Conservation (phyloP, 257 asterid species). For the Solanum chmielewskii region DNA sequence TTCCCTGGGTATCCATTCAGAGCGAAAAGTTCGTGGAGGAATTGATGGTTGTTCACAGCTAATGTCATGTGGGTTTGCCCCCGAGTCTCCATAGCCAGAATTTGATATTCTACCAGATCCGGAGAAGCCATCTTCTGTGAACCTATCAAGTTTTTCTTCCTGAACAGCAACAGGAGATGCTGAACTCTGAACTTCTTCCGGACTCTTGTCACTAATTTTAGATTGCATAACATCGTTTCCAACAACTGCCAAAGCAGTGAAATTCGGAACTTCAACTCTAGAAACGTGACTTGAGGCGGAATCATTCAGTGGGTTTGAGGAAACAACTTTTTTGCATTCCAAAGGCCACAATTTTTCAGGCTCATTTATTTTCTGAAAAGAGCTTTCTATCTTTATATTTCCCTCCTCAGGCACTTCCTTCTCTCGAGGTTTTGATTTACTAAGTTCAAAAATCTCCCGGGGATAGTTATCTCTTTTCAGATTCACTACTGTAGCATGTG, state of each 20-base stretch:
- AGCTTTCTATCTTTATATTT: conserved; percentile 34
- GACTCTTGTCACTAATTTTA: conserved; percentile 23
- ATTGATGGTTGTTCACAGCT: conserved; percentile 32
- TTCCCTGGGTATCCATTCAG: conserved; percentile 68
- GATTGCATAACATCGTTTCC: conserved; percentile 17
- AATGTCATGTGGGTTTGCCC: conserved; percentile 17
- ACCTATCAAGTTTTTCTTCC: conserved; percentile 26
- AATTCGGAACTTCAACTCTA: conserved; percentile 25
- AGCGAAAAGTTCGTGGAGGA: conserved; percentile 52
- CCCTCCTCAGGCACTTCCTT: conserved; percentile 27
- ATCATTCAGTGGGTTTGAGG: conserved; percentile 18
- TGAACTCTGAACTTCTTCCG: conserved; percentile 17
- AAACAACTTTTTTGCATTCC: conserved; percentile 26
- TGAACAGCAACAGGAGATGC: conserved; percentile 19
- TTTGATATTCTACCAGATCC: conserved; percentile 18
- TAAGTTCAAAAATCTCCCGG: conserved; percentile 25
- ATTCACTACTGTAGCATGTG: conserved; percentile 17
- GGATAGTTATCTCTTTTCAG: conserved; percentile 19
- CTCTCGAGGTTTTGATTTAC: conserved; percentile 24
- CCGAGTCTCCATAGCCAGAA: conserved; percentile 28
- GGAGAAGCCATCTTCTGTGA: conserved; percentile 17
- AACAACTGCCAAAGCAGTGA: conserved; percentile 15
- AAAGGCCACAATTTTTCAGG: conserved; percentile 18
- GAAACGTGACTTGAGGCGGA: conserved; percentile 11
- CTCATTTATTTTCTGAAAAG: conserved; percentile 30